Evolutionary conservation across 2,329 filamentous ascomycete species (phyloP).

Genomic region (Fusarium sp.): DNA sequence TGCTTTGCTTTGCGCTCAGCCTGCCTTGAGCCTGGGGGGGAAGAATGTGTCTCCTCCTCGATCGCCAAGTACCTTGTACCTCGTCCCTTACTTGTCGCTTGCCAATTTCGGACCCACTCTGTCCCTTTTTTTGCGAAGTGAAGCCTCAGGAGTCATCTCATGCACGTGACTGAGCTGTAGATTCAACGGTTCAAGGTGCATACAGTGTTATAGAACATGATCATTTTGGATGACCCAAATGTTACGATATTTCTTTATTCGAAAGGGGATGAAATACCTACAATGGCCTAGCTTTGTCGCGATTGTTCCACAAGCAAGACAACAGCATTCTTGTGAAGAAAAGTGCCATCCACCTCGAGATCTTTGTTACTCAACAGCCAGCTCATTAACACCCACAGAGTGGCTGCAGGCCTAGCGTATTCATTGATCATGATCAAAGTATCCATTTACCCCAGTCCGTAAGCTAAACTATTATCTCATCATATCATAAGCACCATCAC

Average conservation of each 20-base stretch:
- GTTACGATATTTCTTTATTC: not conserved
- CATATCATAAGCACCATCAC: not conserved
- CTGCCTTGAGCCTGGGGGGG: constrained; percentile 36
- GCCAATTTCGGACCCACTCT: constrained; percentile 41
- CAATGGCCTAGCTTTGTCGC: too few relatives aligned
- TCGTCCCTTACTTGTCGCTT: constrained; percentile 36
- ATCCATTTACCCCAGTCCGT: not conserved
- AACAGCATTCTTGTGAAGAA: not conserved
- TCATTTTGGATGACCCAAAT: not conserved
- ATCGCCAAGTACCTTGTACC: constrained; percentile 42
- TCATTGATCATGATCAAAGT: constrained; percentile 10
- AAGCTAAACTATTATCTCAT: constrained; percentile 3
- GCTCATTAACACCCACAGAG: not conserved
- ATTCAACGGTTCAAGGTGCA: not conserved
- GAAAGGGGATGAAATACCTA: not conserved
- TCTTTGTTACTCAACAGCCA: not conserved
- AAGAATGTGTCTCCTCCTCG: constrained; percentile 53
- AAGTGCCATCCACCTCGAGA: not conserved
- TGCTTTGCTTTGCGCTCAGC: constrained; percentile 30
- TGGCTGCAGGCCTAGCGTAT: constrained; percentile 30
- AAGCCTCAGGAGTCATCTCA: constrained; percentile 38
- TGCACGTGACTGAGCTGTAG: constrained; percentile 44
- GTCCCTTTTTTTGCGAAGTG: constrained; percentile 32
- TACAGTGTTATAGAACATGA: not conserved
- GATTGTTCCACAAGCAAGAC: not conserved